Base-by-base conservation (phyloP, 2,329 filamentous ascomycete species). In the Penicillium frequentans region DNA sequence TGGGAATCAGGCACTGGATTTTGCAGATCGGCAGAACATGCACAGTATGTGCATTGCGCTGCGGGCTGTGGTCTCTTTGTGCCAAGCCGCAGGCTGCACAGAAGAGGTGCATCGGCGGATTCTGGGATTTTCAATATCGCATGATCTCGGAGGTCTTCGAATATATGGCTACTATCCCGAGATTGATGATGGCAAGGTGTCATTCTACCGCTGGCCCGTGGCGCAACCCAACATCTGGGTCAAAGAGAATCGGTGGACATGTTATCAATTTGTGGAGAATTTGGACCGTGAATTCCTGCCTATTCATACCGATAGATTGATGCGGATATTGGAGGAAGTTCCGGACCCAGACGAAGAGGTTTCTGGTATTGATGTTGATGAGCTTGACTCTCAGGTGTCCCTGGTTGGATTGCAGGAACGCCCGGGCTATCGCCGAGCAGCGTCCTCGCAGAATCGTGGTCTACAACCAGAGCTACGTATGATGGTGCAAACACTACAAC, bases 101-200 rank as follows among this genome's bases (percentile, higher is more conserved):
- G 19, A 19, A 19, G 51, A 46, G 51, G 42, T 54, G 21, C 51
- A 54, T 47, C 51, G 51, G 7, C 51, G 51, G 21, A 54, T 54
- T 42, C 19, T 54, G 23, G 43, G 51, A n/a, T 54, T 54, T 48
- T 54, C 51, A n/a, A 47, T 54, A 24, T 54, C 51, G 35, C 51
- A 54, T 48, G 43, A 54, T 5, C 43, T 54, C 39, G 43, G 29
- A 23, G 43, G 43, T 31, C 19, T 54, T 48, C 51, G 42, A 16
- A 47, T 54, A 37, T 48, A 54, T 16, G 51, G 51, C 43, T 54
- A 54, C 51, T 54, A 54, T 39, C 51, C 51, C n/a, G 51, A 54
- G 31, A 19, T 54, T 26, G 43, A 47, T 46, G 51, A 47, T 27
- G 51, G 42, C 37, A 54, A 54, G 46, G 51, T 54, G 37, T 54